phyloP scores from a whole-genome alignment of 176 grass and related monocot genomes.

The Chrysopogon serrulatus region DNA sequence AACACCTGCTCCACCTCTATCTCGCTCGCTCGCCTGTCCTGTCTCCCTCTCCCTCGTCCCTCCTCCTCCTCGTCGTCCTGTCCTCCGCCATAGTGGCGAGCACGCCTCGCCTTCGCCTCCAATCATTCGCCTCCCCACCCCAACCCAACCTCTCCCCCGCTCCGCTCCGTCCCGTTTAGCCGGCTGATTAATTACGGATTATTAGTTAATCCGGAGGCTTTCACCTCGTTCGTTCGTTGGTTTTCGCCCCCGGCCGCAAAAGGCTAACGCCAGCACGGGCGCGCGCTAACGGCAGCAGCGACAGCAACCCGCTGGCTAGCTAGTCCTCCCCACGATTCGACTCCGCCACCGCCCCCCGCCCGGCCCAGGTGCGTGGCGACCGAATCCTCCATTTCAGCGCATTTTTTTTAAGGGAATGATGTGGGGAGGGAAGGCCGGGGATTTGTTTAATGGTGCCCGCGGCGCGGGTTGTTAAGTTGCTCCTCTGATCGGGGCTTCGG shows the following conservation, averaged over 20 bases:
- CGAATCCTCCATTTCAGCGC: conserved; percentile 18
- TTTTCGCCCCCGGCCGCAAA: background rate
- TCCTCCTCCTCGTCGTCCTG: background rate
- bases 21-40: background rate
- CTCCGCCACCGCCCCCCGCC: background rate
- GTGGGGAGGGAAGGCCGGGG: background rate
- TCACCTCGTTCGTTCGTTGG: background rate
- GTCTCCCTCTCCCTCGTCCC: background rate
- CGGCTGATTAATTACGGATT: background rate
- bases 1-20: conserved; percentile 21
- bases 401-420: background rate
- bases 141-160: background rate
- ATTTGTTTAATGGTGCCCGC: conserved; percentile 32
- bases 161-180: background rate
- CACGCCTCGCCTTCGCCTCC: conserved; percentile 18
- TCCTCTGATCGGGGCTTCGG: conserved; percentile 13
- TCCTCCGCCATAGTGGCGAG: conserved; percentile 27
- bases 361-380: conserved; percentile 38
- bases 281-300: conserved; percentile 23
- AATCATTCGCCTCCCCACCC: conserved; percentile 41
- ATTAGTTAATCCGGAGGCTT: background rate
- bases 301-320: conserved; percentile 25
- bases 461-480: conserved; percentile 29
- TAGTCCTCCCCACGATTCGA: conserved; percentile 39
- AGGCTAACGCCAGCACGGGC: background rate